phyloP scores from a whole-genome alignment of 176 grass and related monocot genomes.

The Triticum dicoccoides region DNA sequence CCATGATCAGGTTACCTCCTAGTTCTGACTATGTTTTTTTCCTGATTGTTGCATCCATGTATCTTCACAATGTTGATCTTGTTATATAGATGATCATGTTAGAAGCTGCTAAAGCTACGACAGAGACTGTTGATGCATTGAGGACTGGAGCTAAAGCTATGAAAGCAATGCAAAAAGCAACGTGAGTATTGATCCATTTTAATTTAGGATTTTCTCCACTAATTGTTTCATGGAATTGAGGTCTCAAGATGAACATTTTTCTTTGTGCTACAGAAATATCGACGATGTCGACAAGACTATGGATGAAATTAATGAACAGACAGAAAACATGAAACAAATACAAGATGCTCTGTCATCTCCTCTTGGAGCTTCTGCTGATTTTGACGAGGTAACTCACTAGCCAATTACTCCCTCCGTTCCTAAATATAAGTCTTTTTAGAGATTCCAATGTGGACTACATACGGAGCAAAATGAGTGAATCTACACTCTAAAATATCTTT shows the following conservation, averaged over 20 bases:
- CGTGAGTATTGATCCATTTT: slow-evolving; percentile 41
- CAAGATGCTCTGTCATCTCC: slow-evolving; percentile 81
- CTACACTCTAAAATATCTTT: no score
- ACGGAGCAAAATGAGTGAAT: no score
- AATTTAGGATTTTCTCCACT: background rate
- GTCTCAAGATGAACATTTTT: slow-evolving; percentile 2
- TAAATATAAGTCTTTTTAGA: no score
- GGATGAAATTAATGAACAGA: slow-evolving; percentile 86
- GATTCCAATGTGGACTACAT: no score
- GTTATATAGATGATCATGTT: slow-evolving; percentile 69
- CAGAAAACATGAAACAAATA: slow-evolving; percentile 98
- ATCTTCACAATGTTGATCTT: background rate
- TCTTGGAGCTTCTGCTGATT: slow-evolving; percentile 74
- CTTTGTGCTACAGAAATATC: slow-evolving; percentile 55
- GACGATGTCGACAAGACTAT: slow-evolving; percentile 89
- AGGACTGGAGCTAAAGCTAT: slow-evolving; percentile 79
- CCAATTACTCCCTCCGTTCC: background rate
- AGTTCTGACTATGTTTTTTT: background rate
- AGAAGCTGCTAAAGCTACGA: slow-evolving; percentile 79
- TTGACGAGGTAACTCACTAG: slow-evolving; percentile 50
- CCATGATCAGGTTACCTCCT: slow-evolving; percentile 63
- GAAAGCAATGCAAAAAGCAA: slow-evolving; percentile 85
- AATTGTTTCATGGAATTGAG: background rate
- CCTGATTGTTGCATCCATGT: background rate
- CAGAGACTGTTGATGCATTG: slow-evolving; percentile 81